Evolutionary conservation across 495 filamentous ascomycete genomes (phyloP).

Genomic region (Choiromyces venosus): DNA sequence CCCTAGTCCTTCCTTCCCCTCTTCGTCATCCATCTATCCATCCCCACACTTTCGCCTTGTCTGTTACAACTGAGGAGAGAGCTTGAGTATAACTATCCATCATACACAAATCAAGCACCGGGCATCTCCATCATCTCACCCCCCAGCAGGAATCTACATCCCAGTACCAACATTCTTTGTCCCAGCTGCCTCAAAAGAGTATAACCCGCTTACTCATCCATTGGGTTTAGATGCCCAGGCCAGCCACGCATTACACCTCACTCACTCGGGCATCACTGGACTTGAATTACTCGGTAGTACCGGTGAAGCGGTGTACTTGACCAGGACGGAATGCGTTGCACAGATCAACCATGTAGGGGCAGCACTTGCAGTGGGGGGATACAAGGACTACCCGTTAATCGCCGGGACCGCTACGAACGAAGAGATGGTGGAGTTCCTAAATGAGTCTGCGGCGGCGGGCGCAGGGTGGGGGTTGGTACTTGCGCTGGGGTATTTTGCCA

Average conservation of each 20-base stretch:
- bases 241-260: constrained; percentile 59
- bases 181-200: constrained; percentile 41
- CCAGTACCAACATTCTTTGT: constrained; percentile 54
- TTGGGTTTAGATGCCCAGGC: constrained; percentile 56
- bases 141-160: constrained; percentile 47
- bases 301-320: constrained; percentile 63
- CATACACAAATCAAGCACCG: constrained; percentile 4
- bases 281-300: constrained; percentile 63
- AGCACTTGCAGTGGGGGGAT: constrained; percentile 54
- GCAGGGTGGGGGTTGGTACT: constrained; percentile 60
- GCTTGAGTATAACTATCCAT: too few species aligned
- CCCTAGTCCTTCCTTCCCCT: constrained; percentile 14
- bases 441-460: constrained; percentile 55
- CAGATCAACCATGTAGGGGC: constrained; percentile 53
- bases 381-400: constrained; percentile 60
- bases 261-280: constrained; percentile 56
- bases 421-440: constrained; percentile 57
- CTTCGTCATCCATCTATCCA: not conserved
- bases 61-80: not conserved
- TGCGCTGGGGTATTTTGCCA: constrained; percentile 55
- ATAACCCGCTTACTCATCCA: constrained; percentile 39
- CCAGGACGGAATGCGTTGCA: constrained; percentile 53
- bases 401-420: constrained; percentile 61
- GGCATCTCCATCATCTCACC: constrained; percentile 28
- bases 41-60: not conserved